Percentiles rank a stretch among this genome's conserved stretches.
phyloP scores from a whole-genome alignment of 352 stramenopile genomes.

The Thalassiosira pacifica region DNA sequence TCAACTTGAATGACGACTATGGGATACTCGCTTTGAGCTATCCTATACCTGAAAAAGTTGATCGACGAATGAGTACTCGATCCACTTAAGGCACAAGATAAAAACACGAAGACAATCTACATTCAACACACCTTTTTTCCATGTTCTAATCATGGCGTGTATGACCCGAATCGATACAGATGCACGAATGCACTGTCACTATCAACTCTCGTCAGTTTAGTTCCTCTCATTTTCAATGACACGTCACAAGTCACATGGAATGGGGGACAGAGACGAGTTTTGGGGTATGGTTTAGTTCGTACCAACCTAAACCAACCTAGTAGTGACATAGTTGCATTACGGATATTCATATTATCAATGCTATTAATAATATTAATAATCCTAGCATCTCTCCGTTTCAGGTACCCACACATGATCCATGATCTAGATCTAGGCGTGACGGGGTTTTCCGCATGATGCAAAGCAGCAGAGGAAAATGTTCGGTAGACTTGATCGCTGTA shows the following conservation, averaged over 20 bases:
- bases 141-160: conserved; percentile 14
- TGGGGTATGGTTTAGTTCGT: neutral
- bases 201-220: neutral
- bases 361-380: neutral
- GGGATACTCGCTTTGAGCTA: neutral
- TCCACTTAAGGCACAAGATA: neutral
- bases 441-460: conserved; percentile 2
- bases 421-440: conserved; percentile 2
- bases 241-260: neutral
- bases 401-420: neutral
- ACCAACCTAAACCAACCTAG: conserved; percentile 5
- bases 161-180: no score
- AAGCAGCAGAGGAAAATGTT: conserved; percentile 7
- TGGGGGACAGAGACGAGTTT: no score
- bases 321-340: neutral
- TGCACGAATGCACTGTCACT: neutral
- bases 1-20: neutral
- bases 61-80: neutral
- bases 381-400: conserved; percentile 2
- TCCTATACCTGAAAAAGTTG: neutral
- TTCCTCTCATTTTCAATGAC: no score
- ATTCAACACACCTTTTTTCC: neutral
- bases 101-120: neutral
- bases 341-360: conserved; percentile 9
- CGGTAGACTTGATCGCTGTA: no score